These are phyloP conservation scores for Candida glucosophila DNA, from an alignment of 1,139 yeast genomes.

Conservation along the genomic window DNA sequence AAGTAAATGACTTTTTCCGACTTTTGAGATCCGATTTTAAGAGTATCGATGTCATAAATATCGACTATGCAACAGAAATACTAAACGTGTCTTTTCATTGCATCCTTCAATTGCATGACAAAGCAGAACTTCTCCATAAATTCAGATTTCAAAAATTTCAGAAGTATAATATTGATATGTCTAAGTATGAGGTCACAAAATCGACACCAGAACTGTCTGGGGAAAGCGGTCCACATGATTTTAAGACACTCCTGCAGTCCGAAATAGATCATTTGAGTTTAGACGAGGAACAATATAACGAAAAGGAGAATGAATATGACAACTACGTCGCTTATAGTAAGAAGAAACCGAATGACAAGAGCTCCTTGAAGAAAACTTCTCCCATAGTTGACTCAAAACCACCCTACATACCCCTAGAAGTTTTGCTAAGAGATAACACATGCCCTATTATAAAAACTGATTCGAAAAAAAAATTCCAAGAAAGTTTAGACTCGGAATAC, in stretches of 20 bases:
- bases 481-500: too few relatives aligned
- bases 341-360: slow-evolving; percentile 2
- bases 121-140: slow-evolving; percentile 15
- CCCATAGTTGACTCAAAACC: too few relatives aligned
- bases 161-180: slow-evolving; percentile 15
- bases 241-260: background rate
- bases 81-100: slow-evolving; percentile 23
- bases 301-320: slow-evolving; percentile 1
- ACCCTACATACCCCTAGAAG: slow-evolving; percentile 19
- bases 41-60: slow-evolving; percentile 26
- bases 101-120: slow-evolving; percentile 22
- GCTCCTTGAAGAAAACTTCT: slow-evolving; percentile 4
- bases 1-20: too few relatives aligned
- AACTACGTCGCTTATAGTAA: slow-evolving; percentile 1
- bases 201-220: too few relatives aligned
- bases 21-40: too few relatives aligned
- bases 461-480: too few relatives aligned
- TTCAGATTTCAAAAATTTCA: slow-evolving; percentile 21
- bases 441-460: too few relatives aligned
- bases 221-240: background rate
- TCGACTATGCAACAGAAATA: slow-evolving; percentile 28
- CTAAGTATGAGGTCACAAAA: too few relatives aligned
- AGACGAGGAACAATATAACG: slow-evolving; percentile 5
- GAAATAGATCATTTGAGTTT: slow-evolving; percentile 9
- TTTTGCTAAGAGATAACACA: slow-evolving; percentile 9